A percentile compares a stretch with the other conserved stretches of the same genome.
Conservation (phyloP, 306 rosid species). For the Parietaria judaica region DNA sequence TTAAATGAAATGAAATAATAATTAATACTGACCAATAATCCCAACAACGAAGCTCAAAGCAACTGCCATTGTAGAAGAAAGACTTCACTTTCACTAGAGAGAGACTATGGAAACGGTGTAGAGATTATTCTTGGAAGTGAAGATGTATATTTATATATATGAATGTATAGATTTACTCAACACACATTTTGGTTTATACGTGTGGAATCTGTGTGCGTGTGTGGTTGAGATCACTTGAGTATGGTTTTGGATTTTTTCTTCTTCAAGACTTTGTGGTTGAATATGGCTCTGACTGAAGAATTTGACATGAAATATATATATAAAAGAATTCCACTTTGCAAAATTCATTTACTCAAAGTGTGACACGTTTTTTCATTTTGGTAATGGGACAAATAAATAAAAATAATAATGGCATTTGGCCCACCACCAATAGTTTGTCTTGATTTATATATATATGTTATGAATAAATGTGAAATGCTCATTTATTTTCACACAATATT, state of each 20-base stretch:
- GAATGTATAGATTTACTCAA: too few species aligned
- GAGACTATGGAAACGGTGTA: background rate
- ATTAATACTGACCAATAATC: conserved; percentile 17
- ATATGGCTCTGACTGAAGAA: background rate
- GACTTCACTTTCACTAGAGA: background rate
- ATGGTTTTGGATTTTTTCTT: background rate
- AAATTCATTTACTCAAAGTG: background rate
- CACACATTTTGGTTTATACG: background rate
- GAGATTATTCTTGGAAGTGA: background rate
- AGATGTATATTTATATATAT: background rate
- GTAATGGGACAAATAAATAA: background rate
- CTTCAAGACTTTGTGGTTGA: background rate
- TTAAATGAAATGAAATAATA: background rate
- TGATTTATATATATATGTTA: too few species aligned
- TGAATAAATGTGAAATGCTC: too few species aligned
- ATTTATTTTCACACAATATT: too few species aligned
- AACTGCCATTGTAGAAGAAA: conserved; percentile 16
- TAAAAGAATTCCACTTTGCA: background rate
- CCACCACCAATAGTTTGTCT: background rate
- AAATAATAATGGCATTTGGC: conserved; percentile 5
- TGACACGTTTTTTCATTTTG: conserved; percentile 13
- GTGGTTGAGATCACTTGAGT: background rate
- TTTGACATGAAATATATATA: background rate
- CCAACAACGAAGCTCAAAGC: conserved; percentile 18
- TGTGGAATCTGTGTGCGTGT: background rate